Evolutionary conservation across 768 basidiomycete genomes (phyloP).

Genomic region (Phaeotremella skinneri): DNA sequence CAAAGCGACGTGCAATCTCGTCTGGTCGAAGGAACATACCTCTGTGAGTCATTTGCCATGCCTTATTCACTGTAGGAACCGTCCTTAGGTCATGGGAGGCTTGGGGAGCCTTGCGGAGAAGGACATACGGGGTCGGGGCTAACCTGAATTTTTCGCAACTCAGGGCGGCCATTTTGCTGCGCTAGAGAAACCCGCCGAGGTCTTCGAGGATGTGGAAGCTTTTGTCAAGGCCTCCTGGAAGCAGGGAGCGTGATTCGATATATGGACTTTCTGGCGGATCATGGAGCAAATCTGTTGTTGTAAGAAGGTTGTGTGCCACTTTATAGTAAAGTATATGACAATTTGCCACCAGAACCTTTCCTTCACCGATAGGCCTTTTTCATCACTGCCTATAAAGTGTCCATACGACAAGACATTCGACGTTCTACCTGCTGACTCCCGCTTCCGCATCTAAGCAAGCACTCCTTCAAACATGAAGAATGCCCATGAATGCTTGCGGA

Average conservation of each 20-base stretch:
- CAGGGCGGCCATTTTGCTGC: constrained; percentile 52
- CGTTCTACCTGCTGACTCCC: no score
- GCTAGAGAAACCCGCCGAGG: constrained; percentile 42
- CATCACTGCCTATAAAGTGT: no score
- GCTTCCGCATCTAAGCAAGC: no score
- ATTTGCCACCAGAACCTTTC: no score
- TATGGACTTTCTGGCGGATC: constrained; percentile 4
- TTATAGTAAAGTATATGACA: no score
- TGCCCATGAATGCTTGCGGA: constrained; percentile 46
- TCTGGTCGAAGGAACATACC: constrained; percentile 45
- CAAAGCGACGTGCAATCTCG: constrained; percentile 39
- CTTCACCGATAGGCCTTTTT: no score
- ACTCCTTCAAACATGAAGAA: constrained; percentile 45
- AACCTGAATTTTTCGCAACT: neutral
- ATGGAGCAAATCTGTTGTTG: no score
- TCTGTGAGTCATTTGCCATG: constrained; percentile 28
- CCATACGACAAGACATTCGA: no score
- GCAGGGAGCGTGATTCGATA: no score
- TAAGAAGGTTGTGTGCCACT: no score
- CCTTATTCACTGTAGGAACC: neutral
- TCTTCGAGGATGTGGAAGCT: constrained; percentile 47
- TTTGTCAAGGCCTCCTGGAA: constrained; percentile 47
- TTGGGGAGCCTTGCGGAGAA: neutral
- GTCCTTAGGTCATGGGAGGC: neutral
- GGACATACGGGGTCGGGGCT: neutral